These are phyloP conservation scores for Oidium heveae DNA, from an alignment of 2,329 filamentous ascomycete species.

Conservation along the genomic window DNA sequence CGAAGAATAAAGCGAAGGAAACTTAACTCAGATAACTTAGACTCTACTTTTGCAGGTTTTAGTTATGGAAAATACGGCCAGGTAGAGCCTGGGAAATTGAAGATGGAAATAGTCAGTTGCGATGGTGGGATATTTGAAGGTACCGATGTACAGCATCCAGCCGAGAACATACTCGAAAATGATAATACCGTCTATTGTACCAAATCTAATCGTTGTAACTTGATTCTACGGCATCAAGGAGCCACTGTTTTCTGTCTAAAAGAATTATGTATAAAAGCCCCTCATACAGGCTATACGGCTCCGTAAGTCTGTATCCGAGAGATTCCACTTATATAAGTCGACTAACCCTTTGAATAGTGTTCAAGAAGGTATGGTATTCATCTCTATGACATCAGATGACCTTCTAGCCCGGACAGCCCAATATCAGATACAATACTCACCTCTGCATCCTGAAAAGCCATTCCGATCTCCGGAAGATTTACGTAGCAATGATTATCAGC, in stretches of 20 bases:
- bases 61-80: slow-evolving; percentile 74
- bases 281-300: slow-evolving; percentile 54
- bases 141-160: slow-evolving; percentile 30
- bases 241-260: slow-evolving; percentile 60
- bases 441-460: slow-evolving; percentile 3
- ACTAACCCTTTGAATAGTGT: slow-evolving; percentile 26
- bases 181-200: slow-evolving; percentile 78
- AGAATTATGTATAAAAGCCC: slow-evolving; percentile 71
- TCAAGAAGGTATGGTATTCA: slow-evolving; percentile 76
- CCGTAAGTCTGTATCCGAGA: slow-evolving; percentile 36
- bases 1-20: slow-evolving; percentile 43
- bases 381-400: slow-evolving; percentile 64
- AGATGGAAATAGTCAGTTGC: slow-evolving; percentile 73
- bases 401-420: slow-evolving; percentile 45
- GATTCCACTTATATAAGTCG: not conserved
- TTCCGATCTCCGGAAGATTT: slow-evolving; percentile 7
- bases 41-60: slow-evolving; percentile 27
- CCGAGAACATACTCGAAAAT: slow-evolving; percentile 62
- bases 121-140: slow-evolving; percentile 53
- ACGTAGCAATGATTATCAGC: slow-evolving; percentile 12
- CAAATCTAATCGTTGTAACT: slow-evolving; percentile 65
- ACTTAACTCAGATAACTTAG: slow-evolving; percentile 34
- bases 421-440: slow-evolving; percentile 44
- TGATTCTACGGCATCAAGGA: slow-evolving; percentile 60
- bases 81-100: slow-evolving; percentile 55